Conservation (phyloP, 371 early-diverging fungal species). For the Mortierella sp. region DNA sequence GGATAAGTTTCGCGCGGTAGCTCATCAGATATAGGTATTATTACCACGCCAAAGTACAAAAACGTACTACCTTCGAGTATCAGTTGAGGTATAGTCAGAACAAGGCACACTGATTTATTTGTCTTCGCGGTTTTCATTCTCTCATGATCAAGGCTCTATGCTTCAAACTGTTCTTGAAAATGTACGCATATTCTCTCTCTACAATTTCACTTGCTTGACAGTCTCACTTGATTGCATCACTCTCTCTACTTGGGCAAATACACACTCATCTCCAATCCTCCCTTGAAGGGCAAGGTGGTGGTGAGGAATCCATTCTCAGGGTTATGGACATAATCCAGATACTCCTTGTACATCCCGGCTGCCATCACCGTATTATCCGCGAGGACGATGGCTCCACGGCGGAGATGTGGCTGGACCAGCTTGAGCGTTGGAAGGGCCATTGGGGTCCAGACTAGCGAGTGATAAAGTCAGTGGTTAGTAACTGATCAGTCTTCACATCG, state of each 20-base stretch:
- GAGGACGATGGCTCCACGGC: slow-evolving; percentile 6
- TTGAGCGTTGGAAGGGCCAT: slow-evolving; percentile 12
- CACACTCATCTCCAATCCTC: slow-evolving; percentile 10
- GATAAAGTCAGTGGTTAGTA: not conserved
- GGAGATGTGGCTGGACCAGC: slow-evolving; percentile 8
- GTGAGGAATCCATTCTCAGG: slow-evolving; percentile 11
- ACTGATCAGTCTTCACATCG: not conserved
- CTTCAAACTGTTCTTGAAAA: no score
- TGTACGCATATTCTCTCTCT: no score
- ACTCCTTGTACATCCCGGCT: slow-evolving; percentile 8
- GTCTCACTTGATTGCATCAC: no score
- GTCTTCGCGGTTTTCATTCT: no score
- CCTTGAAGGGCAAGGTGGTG: slow-evolving; percentile 9
- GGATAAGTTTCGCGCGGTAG: no score
- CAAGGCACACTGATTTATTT: no score
- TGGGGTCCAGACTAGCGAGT: slow-evolving; percentile 7
- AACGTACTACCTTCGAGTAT: no score
- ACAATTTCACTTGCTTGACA: no score
- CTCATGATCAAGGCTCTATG: no score
- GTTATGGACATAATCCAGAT: slow-evolving; percentile 7
- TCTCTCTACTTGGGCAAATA: slow-evolving; percentile 13
- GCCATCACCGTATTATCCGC: slow-evolving; percentile 8
- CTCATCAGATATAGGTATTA: no score
- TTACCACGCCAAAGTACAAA: no score
- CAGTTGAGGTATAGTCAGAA: no score